Evolutionary conservation across 2,329 filamentous ascomycete genomes (phyloP).

Genomic region (Cytospora leucostoma): DNA sequence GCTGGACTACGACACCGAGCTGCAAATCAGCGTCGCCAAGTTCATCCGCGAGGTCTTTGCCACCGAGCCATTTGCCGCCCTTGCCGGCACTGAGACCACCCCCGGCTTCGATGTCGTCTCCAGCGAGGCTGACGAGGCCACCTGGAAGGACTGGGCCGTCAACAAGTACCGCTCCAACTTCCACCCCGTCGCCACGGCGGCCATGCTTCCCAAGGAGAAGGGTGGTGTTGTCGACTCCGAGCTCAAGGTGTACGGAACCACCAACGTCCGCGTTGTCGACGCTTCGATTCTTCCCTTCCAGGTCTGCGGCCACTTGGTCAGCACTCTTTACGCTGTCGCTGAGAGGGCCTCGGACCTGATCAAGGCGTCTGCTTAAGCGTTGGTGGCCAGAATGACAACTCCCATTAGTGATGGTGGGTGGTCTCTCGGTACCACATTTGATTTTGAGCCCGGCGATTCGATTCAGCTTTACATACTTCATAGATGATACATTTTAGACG

Average conservation of each 20-base stretch:
- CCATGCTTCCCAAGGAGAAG: slow-evolving; percentile 44
- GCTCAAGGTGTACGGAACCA: slow-evolving; percentile 44
- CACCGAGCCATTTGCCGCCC: slow-evolving; percentile 25
- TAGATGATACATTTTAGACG: no score
- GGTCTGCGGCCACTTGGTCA: slow-evolving; percentile 44
- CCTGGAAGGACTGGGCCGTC: slow-evolving; percentile 4
- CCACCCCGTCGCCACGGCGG: slow-evolving; percentile 41
- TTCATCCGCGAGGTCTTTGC: slow-evolving; percentile 30
- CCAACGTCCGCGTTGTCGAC: slow-evolving; percentile 47
- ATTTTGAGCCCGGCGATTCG: no score
- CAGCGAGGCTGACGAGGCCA: neutral
- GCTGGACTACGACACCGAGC: slow-evolving; percentile 39
- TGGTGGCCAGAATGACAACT: neutral
- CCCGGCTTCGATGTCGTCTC: slow-evolving; percentile 28
- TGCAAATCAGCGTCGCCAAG: slow-evolving; percentile 39
- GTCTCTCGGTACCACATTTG: no score
- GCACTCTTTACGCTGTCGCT: slow-evolving; percentile 49
- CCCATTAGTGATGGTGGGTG: no score
- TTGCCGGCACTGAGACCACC: slow-evolving; percentile 25
- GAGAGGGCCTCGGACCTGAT: slow-evolving; percentile 41
- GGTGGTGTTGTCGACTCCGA: slow-evolving; percentile 45
- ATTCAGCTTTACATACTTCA: no score
- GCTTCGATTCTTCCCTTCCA: slow-evolving; percentile 44
- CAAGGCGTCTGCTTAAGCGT: slow-evolving; percentile 3
- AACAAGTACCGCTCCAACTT: slow-evolving; percentile 38